A percentile compares a stretch with the other conserved stretches of the same genome.
Conservation (phyloP, 2,329 filamentous ascomycete species). For the Chaetoscypha palmicola region DNA sequence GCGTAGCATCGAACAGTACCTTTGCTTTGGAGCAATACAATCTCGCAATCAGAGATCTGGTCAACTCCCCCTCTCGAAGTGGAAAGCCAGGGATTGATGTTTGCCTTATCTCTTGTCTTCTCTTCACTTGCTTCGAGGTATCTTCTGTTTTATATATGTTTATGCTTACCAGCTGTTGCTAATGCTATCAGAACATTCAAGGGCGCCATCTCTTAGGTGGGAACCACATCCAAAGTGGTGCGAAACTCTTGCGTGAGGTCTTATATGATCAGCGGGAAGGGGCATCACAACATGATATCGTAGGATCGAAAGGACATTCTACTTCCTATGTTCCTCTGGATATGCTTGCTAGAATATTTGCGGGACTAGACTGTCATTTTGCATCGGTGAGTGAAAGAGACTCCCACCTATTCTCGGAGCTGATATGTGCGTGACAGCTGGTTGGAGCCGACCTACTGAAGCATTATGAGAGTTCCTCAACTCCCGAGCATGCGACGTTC, state of each 20-base stretch:
- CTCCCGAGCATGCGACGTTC: neutral
- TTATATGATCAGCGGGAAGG: slow-evolving; percentile 6
- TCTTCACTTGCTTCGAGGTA: slow-evolving; percentile 22
- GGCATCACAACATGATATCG: slow-evolving; percentile 2
- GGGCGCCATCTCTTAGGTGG: slow-evolving; percentile 8
- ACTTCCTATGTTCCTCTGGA: slow-evolving; percentile 7
- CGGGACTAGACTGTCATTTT: slow-evolving; percentile 4
- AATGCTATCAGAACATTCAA: slow-evolving; percentile 14
- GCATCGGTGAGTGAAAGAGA: neutral
- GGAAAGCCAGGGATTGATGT: slow-evolving; percentile 13
- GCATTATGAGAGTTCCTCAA: neutral
- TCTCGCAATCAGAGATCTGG: slow-evolving; percentile 13
- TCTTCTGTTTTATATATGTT: neutral
- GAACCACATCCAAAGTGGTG: slow-evolving; percentile 12
- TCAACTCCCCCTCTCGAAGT: slow-evolving; percentile 7
- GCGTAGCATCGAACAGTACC: neutral
- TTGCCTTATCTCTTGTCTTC: slow-evolving; percentile 17
- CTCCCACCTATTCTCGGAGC: neutral
- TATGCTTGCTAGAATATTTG: slow-evolving; percentile 6
- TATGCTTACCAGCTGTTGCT: slow-evolving; percentile 2
- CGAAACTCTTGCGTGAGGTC: slow-evolving; percentile 13
- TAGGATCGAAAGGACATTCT: slow-evolving; percentile 4
- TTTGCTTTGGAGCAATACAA: slow-evolving; percentile 21
- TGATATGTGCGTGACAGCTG: slow-evolving; percentile 5
- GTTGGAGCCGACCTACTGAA: slow-evolving; percentile 1